Percentiles rank a stretch among this genome's conserved stretches.
These are phyloP conservation scores for Senecio squalidus DNA, from an alignment of 140 eudicot genomes.

Conservation along the genomic window DNA sequence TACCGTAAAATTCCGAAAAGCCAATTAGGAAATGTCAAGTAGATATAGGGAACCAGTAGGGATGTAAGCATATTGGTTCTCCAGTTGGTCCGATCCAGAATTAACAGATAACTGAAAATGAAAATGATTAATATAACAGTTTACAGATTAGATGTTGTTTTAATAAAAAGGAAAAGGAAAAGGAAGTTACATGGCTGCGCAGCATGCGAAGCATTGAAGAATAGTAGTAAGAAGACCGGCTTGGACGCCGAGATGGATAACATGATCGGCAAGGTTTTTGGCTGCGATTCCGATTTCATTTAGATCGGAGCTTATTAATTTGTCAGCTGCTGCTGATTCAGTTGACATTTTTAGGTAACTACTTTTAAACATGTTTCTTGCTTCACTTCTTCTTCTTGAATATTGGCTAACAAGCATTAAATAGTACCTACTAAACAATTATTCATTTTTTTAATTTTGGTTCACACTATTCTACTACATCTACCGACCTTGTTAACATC, in stretches of 20 bases:
- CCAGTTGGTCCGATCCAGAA: conserved; percentile 91
- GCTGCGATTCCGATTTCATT: conserved; percentile 62
- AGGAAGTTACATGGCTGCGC: conserved; percentile 85
- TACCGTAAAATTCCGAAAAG: conserved; percentile 58
- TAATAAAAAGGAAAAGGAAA: too few species aligned
- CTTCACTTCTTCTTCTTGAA: too few species aligned
- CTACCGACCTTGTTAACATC: too few species aligned
- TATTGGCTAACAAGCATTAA: too few species aligned
- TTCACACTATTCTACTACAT: too few species aligned
- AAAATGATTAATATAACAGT: too few species aligned
- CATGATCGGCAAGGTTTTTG: conserved; percentile 55
- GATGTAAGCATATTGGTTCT: conserved; percentile 79
- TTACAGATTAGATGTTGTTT: too few species aligned
- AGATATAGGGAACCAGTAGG: conserved; percentile 79
- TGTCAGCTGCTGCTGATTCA: conserved; percentile 39
- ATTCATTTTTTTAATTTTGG: too few species aligned
- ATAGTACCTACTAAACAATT: too few species aligned
- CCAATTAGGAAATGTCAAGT: conserved; percentile 65
- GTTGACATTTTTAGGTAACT: conserved; percentile 49
- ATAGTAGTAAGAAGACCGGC: conserved; percentile 63
- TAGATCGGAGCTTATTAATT: conserved; percentile 52
- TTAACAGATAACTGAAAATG: conserved; percentile 53
- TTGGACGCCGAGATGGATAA: conserved; percentile 54
- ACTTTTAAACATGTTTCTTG: conserved; percentile 16
- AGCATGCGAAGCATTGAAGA: conserved; percentile 72